Evolutionary conservation across 176 grass and related monocot species (phyloP).

Genomic region (Oryza nivara): DNA sequence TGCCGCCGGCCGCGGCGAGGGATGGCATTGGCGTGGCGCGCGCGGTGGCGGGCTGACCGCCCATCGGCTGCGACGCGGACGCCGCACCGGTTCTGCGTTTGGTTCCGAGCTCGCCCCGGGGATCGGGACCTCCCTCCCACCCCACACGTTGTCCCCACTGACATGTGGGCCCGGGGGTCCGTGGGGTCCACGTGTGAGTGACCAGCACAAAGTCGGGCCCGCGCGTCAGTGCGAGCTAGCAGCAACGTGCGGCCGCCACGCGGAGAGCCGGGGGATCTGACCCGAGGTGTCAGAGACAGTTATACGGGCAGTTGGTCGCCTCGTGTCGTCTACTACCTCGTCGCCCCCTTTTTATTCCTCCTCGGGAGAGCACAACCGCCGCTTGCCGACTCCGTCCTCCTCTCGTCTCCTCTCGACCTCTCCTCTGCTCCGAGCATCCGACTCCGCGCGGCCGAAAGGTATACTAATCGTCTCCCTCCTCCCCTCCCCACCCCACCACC

Average conservation of each 20-base stretch:
- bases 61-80: slow-evolving; percentile 53
- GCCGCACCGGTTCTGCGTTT: slow-evolving; percentile 24
- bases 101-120: background rate
- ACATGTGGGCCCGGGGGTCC: no score
- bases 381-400: background rate
- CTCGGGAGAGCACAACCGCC: slow-evolving; percentile 23
- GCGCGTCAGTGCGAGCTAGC: background rate
- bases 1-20: background rate
- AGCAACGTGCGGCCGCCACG: background rate
- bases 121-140: slow-evolving; percentile 31
- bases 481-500: slow-evolving; percentile 8
- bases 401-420: background rate
- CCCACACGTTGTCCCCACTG: background rate
- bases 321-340: background rate
- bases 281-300: slow-evolving; percentile 34
- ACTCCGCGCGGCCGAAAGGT: slow-evolving; percentile 39
- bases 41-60: slow-evolving; percentile 14
- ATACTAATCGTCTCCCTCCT: background rate
- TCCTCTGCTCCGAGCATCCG: background rate
- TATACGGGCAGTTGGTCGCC: slow-evolving; percentile 45
- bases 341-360: slow-evolving; percentile 37
- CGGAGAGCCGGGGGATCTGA: background rate
- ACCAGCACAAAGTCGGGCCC: background rate
- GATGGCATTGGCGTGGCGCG: background rate
- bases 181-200: no score